Evolutionary conservation across 352 stramenopile species (phyloP).

Genomic region (Aphanomyces cochlioides): DNA sequence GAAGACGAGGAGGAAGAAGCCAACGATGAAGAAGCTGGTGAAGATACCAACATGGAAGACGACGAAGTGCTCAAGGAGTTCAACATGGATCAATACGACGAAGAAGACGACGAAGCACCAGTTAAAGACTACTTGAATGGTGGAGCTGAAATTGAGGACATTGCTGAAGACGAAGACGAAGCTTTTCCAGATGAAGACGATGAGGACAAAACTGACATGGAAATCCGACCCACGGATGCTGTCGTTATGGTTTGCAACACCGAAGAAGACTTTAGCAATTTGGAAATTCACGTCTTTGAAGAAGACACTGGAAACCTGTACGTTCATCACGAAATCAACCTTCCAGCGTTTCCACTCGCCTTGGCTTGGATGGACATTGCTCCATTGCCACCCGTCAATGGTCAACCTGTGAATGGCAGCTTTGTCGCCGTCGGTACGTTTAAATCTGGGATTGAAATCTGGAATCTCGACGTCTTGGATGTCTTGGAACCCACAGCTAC

Average conservation of each 20-base stretch:
- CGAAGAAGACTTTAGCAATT: conserved; percentile 97
- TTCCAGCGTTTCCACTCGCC: conserved; percentile 98
- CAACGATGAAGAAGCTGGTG: conserved; percentile 6
- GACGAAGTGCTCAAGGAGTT: conserved; percentile 51
- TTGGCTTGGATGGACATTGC: conserved; percentile 95
- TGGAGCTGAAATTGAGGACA: conserved; percentile 33
- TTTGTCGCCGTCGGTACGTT: conserved; percentile 99
- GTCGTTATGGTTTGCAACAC: conserved; percentile 96
- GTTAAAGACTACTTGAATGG: conserved; percentile 73
- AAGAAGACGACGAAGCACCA: conserved; percentile 76
- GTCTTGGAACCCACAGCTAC: conserved; percentile 94
- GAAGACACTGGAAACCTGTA: conserved; percentile 96
- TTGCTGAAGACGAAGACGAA: conserved; percentile 45
- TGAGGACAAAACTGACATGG: conserved; percentile 90
- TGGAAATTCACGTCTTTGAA: conserved; percentile 99
- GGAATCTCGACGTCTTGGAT: conserved; percentile 99
- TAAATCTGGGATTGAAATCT: conserved; percentile 99
- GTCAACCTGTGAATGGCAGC: conserved; percentile 83
- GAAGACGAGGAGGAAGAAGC: conserved; percentile 37
- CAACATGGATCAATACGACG: conserved; percentile 87
- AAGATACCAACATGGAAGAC: conserved; percentile 29
- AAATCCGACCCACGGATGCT: conserved; percentile 91
- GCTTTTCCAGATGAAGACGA: conserved; percentile 51
- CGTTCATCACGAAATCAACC: conserved; percentile 99
- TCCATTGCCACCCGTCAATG: conserved; percentile 51